Evolutionary conservation across 2,329 filamentous ascomycete genomes (phyloP), one percentile per base, ranked within the genome.

Genomic region (Periconia sp.): DNA sequence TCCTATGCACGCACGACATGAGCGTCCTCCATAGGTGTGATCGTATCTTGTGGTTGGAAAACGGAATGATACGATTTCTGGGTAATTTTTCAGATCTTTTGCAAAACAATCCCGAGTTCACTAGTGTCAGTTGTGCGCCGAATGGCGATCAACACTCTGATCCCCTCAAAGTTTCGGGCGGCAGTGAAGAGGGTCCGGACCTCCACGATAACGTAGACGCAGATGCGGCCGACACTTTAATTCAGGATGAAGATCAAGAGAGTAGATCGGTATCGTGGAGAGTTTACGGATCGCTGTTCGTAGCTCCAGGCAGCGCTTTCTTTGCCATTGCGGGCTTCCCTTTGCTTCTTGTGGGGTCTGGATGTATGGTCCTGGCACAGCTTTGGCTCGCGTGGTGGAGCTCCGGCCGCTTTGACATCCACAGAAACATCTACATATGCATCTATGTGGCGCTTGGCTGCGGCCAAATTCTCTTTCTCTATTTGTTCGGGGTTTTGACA

Each of bases 1-100:
- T 97, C 31, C 80, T 99, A 31, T 94, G 92, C 1, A 99, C 94
- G 0, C 94, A 99, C 73, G 93, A 97, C 72, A 84, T 97, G 13
- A 94, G 95, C 79, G 92, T 97, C 6, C 82, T 97, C 6, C 92
- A 84, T 68, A 87, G 92, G 35, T 97, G 92, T 64, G 93, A 97
- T 70, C 84, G 93, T 31, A 93, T 97, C 59, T 85, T 97, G 46
- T 92, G 92, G 85, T 92, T 99, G 85, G 90, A 96, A 52, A 85
- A 87, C 15, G 94, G 94, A 43, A 85, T 81, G 50, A 89, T 97
- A 50, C 85, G 90, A 71, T 91, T 92, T 3, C 80, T 97, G 40
- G 92, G 93, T 61, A 97, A 92, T 0, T 97, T 93, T 64, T 85
- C 90, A 31, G 92, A 95, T 54, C 81, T 97, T 17, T 96, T 96